A percentile compares a stretch with the other conserved stretches of the same genome.
Conservation (phyloP, 2,329 filamentous ascomycete genomes). For the Colletotrichum lentis region DNA sequence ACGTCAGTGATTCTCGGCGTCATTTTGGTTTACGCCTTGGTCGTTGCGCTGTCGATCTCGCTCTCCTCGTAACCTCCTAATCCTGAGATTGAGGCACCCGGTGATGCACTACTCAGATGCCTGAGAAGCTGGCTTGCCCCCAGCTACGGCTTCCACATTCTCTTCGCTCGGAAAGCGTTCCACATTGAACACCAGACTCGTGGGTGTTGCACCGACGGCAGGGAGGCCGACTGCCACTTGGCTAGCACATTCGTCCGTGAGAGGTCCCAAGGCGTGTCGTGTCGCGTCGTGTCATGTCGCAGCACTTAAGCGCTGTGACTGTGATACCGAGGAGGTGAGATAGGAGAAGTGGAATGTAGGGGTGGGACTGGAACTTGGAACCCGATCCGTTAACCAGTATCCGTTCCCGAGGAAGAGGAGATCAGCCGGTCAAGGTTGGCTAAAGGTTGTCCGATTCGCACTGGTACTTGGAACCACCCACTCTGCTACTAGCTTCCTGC, state of each 20-base stretch:
- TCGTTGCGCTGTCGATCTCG: background rate
- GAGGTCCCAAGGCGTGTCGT: background rate
- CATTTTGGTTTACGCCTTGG: background rate
- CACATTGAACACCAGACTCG: background rate
- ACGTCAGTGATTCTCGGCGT: conserved; percentile 4
- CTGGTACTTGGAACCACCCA: background rate
- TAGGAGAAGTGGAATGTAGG: background rate
- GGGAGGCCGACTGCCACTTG: background rate
- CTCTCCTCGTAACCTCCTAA: background rate
- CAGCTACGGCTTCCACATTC: background rate
- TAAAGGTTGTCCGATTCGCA: background rate
- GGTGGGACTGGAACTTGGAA: background rate
- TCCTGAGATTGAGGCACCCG: background rate
- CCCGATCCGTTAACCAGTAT: background rate
- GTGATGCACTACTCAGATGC: background rate
- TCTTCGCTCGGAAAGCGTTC: background rate
- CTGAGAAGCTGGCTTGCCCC: background rate
- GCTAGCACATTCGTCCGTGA: background rate
- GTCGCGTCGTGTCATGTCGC: background rate
- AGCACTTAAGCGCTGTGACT: background rate
- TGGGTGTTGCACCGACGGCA: background rate
- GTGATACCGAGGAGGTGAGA: background rate
- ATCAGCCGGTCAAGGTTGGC: background rate
- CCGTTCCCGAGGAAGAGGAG: background rate
- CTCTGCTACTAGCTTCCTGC: too few relatives aligned